Evolutionary conservation across 1,284 basidiomycete genomes (phyloP), one percentile per base, ranked within the genome.

Genomic region (Mycosarcoma mackinlayi): DNA sequence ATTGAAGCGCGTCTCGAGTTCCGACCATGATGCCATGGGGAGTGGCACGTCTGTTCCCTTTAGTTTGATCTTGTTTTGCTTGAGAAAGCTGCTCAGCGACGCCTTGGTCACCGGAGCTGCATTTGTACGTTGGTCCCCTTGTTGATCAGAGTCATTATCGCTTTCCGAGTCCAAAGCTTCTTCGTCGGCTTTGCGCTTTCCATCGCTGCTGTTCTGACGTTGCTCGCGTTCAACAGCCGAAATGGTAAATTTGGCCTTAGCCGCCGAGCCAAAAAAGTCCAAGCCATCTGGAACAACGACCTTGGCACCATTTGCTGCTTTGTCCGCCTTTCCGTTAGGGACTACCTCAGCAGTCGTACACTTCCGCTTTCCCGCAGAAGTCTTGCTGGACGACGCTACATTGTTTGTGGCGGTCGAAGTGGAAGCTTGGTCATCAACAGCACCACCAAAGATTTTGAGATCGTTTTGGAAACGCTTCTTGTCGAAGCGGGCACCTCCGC

Each of bases 391-490:
- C 1, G 46, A 31, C 6, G 50, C 24, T 3, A 59, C 45, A 5
- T 46, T 47, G 21, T 42, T 34, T 5, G 31, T 41, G 23, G n/a
- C n/a, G n/a, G 28, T 40, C 35, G 25, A 54, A 42, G 18, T 25
- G 21, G 37, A 48, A 34, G 41, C 53, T 23, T 38, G 19, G 11
- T 49, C 50, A 23, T 53, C 52, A 33, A 41, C 41, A 21, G 54
- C 48, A 11, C 55, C 86, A 84, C 55, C 86, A 84, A 96, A 95
- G 4, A 93, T 84, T 25, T 87, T 83, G 18, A 92, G 86, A 80
- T 94, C 92, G 1, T 85, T 83, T 71, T 88, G 86, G 83, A 92
- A 94, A 28, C 88, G 86, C 25, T 86, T 86, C 84, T 91, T 93
- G 86, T 94, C 88, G 75, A 95, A 95, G 47, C 40, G 63, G 48